Evolutionary conservation across 2,329 filamentous ascomycete genomes (phyloP).

Genomic region (Arthrobotrys entomopaga): DNA sequence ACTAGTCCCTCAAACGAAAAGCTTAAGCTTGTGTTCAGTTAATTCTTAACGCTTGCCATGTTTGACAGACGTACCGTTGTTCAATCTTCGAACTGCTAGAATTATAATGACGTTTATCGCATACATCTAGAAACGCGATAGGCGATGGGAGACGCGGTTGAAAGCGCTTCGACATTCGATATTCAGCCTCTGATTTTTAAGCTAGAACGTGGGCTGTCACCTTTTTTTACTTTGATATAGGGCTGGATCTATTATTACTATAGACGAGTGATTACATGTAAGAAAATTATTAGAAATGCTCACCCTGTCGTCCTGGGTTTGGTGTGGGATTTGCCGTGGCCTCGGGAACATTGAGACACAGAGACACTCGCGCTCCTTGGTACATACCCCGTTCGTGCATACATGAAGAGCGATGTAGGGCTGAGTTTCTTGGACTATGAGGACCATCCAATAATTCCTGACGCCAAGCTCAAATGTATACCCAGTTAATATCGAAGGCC

Average conservation of each 20-base stretch:
- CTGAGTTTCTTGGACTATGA: slow-evolving; percentile 27
- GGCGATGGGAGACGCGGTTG: background rate
- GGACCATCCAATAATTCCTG: background rate
- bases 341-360: slow-evolving; percentile 17
- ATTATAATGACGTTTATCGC: background rate
- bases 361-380: slow-evolving; percentile 18
- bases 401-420: slow-evolving; percentile 25
- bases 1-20: slow-evolving; percentile 24
- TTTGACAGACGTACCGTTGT: slow-evolving; percentile 35
- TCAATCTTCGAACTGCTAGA: too few relatives aligned
- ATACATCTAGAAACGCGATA: slow-evolving; percentile 21
- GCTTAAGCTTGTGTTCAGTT: slow-evolving; percentile 32
- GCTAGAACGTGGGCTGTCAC: background rate
- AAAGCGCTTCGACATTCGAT: slow-evolving; percentile 8
- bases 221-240: slow-evolving; percentile 44
- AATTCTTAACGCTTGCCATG: slow-evolving; percentile 3
- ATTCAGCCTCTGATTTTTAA: slow-evolving; percentile 16
- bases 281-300: slow-evolving; percentile 54
- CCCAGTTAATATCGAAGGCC: slow-evolving; percentile 8
- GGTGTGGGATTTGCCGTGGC: slow-evolving; percentile 15
- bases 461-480: too few relatives aligned
- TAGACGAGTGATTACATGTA: slow-evolving; percentile 20
- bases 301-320: slow-evolving; percentile 24
- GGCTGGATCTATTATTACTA: slow-evolving; percentile 34
- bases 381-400: background rate